phyloP scores from a whole-genome alignment of 2,329 filamentous ascomycete genomes.

The Ramularia endophylla region DNA sequence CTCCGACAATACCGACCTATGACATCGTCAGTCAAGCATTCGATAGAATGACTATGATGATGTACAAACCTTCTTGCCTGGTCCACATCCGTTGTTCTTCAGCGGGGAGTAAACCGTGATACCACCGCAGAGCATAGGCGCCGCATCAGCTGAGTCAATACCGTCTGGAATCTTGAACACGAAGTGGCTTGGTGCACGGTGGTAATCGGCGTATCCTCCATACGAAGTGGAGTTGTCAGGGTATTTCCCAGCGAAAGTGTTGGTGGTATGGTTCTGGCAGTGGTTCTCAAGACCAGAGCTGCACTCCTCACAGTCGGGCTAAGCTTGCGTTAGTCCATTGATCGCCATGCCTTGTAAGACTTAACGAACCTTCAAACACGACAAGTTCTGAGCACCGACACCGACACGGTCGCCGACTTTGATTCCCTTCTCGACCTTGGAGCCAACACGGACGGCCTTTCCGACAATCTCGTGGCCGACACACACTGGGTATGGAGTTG shows the following conservation, averaged over 20 bases:
- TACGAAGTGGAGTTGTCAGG: conserved; percentile 44
- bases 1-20: conserved; percentile 63
- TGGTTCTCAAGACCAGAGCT: conserved; percentile 38
- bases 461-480: conserved; percentile 31
- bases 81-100: conserved; percentile 58
- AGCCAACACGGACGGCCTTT: conserved; percentile 28
- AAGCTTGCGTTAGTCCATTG: too few species aligned
- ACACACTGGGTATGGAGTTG: conserved; percentile 13
- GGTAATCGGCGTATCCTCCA: conserved; percentile 55
- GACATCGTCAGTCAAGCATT: too few species aligned
- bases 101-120: conserved; percentile 68
- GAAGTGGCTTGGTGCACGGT: conserved; percentile 48
- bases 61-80: conserved; percentile 65
- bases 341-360: conserved; percentile 37
- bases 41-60: too few species aligned
- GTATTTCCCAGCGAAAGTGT: conserved; percentile 25
- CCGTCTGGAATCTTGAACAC: conserved; percentile 50
- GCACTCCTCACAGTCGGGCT: conserved; percentile 54
- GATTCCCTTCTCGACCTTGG: conserved; percentile 25
- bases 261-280: conserved; percentile 27
- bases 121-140: conserved; percentile 71
- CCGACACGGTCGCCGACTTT: too few species aligned
- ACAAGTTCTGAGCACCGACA: conserved; percentile 47
- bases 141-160: conserved; percentile 44
- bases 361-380: conserved; percentile 45